Conservation (phyloP, 2,329 filamentous ascomycete genomes). For the Hirsutella minnesotensis region DNA sequence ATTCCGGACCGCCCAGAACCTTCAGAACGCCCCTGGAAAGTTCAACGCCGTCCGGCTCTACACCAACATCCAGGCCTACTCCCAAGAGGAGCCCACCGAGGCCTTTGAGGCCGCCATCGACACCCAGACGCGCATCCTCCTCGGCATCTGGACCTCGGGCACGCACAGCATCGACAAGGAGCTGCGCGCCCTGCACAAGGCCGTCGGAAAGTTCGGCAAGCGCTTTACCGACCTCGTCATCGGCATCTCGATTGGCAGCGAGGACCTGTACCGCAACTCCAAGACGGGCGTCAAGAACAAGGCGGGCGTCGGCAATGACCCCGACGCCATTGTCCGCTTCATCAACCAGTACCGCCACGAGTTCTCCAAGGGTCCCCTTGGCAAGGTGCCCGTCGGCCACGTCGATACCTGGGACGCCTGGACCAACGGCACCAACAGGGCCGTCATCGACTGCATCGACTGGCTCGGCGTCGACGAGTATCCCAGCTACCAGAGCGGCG, state of each 20-base stretch:
- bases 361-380: constrained; percentile 33
- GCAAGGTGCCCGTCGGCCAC: constrained; percentile 46
- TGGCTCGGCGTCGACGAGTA: constrained; percentile 55
- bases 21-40: constrained; percentile 30
- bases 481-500: constrained; percentile 51
- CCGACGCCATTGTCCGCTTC: constrained; percentile 49
- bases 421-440: constrained; percentile 45
- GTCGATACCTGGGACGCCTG: constrained; percentile 59
- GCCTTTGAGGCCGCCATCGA: constrained; percentile 62
- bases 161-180: constrained; percentile 44
- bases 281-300: constrained; percentile 51
- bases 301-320: constrained; percentile 46
- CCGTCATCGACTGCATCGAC: constrained; percentile 50
- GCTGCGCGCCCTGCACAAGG: constrained; percentile 46
- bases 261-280: constrained; percentile 54
- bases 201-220: constrained; percentile 39
- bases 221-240: constrained; percentile 45
- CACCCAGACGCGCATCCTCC: constrained; percentile 48
- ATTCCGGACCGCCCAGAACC: constrained; percentile 27
- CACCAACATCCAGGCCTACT: constrained; percentile 53
- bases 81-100: constrained; percentile 65
- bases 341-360: constrained; percentile 51
- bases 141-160: constrained; percentile 52
- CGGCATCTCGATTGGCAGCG: constrained; percentile 53
- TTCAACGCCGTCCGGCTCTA: constrained; percentile 53